phyloP scores from a whole-genome alignment of 257 asterid species.

The Forsythia viridissima region DNA sequence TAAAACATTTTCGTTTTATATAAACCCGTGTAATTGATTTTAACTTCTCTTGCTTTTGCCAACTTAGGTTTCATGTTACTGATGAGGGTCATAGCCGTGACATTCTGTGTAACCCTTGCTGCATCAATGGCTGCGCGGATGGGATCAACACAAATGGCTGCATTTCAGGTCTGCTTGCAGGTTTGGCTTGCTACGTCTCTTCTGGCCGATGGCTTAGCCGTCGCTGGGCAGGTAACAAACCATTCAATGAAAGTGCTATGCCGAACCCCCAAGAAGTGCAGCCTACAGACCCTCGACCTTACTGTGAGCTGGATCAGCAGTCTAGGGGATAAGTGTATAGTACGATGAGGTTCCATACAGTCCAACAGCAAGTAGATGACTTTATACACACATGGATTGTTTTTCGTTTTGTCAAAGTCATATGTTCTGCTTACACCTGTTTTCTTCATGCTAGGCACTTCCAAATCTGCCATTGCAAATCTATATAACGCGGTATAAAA shows the following conservation, averaged over 20 bases:
- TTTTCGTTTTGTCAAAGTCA: neutral
- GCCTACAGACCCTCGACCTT: neutral
- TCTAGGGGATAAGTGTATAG: neutral
- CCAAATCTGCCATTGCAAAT: neutral
- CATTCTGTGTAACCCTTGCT: conserved; percentile 78
- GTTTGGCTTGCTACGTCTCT: conserved; percentile 85
- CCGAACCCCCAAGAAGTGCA: neutral
- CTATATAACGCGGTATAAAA: neutral
- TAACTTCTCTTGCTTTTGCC: neutral
- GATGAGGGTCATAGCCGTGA: conserved; percentile 80
- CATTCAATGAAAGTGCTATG: neutral
- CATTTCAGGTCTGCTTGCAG: conserved; percentile 87
- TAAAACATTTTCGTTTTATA: neutral
- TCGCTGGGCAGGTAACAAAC: conserved; percentile 72
- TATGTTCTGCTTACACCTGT: neutral
- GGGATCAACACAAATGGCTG: conserved; percentile 84
- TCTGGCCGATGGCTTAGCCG: conserved; percentile 84
- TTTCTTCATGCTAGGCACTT: neutral
- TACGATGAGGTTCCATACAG: neutral
- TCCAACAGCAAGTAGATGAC: neutral
- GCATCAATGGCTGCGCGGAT: conserved; percentile 81
- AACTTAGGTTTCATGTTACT: conserved; percentile 53
- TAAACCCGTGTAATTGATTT: neutral
- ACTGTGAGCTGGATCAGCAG: neutral
- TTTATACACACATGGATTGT: neutral